Conservation (phyloP, 2,329 filamentous ascomycete genomes). For the Pseudogymnoascus sp. region DNA sequence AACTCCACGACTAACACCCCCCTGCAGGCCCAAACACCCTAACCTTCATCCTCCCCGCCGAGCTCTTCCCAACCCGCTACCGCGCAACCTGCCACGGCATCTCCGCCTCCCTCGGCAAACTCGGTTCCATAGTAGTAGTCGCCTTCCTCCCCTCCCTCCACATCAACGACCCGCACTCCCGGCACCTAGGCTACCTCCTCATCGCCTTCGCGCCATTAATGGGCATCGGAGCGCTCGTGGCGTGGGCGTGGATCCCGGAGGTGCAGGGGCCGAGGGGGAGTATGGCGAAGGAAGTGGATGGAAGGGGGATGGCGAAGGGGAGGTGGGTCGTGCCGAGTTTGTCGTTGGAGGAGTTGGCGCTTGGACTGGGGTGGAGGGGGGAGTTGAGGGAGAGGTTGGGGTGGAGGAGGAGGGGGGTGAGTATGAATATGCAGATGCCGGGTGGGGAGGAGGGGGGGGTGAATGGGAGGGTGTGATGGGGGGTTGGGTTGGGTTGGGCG, state of each 20-base stretch:
- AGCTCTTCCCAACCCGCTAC: slow-evolving; percentile 56
- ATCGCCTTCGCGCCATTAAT: slow-evolving; percentile 13
- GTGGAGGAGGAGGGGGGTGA: not conserved
- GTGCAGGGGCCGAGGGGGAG: slow-evolving; percentile 8
- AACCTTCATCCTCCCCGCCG: slow-evolving; percentile 55
- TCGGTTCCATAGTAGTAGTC: slow-evolving; percentile 39
- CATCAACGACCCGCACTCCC: not conserved
- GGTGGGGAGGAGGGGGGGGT: not conserved
- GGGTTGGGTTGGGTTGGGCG: not conserved
- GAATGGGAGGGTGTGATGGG: not conserved
- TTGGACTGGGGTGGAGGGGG: not conserved
- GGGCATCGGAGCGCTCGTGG: slow-evolving; percentile 12
- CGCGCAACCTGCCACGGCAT: slow-evolving; percentile 55
- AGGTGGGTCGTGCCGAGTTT: slow-evolving; percentile 21
- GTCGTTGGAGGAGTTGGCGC: slow-evolving; percentile 11
- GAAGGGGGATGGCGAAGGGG: slow-evolving; percentile 10
- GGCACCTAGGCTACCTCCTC: slow-evolving; percentile 10
- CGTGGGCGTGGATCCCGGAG: slow-evolving; percentile 14
- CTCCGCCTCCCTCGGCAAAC: slow-evolving; percentile 50
- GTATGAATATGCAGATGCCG: too few relatives aligned
- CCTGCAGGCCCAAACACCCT: slow-evolving; percentile 46
- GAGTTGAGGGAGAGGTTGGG: not conserved
- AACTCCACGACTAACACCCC: not conserved
- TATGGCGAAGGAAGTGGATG: not conserved
- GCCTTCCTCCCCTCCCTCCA: slow-evolving; percentile 13